phyloP scores from a whole-genome alignment of 352 stramenopile species.

The Phytophthora podocarpi region DNA sequence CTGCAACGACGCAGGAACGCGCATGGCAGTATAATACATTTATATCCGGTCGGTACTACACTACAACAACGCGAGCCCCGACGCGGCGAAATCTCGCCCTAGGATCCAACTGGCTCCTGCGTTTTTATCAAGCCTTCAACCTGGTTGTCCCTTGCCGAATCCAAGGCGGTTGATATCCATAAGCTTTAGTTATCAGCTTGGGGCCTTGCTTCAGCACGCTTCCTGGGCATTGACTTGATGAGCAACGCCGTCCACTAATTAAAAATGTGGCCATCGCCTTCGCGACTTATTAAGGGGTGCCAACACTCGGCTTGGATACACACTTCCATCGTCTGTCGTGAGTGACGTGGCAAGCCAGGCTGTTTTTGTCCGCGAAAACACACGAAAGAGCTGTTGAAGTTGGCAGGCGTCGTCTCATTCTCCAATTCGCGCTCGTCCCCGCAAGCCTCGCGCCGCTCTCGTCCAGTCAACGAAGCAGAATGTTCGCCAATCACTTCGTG shows the following conservation, averaged over 20 bases:
- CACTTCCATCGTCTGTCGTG: conserved; percentile 10
- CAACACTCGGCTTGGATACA: neutral
- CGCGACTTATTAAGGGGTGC: neutral
- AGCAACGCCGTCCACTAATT: neutral
- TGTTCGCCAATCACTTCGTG: conserved; percentile 41
- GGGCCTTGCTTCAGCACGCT: too few relatives aligned
- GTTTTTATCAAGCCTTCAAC: conserved; percentile 15
- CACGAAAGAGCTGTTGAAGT: conserved; percentile 27
- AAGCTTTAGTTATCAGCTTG: too few relatives aligned
- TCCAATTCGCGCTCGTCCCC: conserved; percentile 19
- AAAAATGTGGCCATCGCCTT: conserved; percentile 8
- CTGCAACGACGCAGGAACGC: too few relatives aligned
- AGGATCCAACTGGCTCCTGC: neutral
- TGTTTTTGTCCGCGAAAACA: too few relatives aligned
- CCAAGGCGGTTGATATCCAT: too few relatives aligned
- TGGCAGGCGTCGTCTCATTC: conserved; percentile 32
- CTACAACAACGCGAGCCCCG: too few relatives aligned
- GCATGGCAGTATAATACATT: too few relatives aligned
- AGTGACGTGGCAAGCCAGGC: too few relatives aligned
- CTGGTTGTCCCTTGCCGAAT: neutral
- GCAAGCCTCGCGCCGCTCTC: too few relatives aligned
- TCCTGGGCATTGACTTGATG: neutral
- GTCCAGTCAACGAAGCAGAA: too few relatives aligned
- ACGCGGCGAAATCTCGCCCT: neutral
- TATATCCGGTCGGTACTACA: too few relatives aligned